Base-by-base conservation (phyloP, 768 basidiomycete genomes). In the Cytidiella melzeri region DNA sequence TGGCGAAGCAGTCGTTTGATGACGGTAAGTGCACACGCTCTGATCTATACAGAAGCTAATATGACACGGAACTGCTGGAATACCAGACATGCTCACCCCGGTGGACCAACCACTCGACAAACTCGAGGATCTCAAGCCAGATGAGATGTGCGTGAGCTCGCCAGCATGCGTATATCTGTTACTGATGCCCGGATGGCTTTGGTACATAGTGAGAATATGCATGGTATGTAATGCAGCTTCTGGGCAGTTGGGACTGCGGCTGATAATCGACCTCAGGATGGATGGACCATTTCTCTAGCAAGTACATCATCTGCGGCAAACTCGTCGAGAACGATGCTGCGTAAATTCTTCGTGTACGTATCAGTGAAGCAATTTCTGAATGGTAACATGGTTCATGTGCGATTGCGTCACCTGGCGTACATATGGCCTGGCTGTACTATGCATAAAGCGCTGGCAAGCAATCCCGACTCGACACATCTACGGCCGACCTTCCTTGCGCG, bases 1-100 rank as follows among this genome's bases (percentile, higher is more conserved):
- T 98, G 89, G 95, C 95, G 5, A 96, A 94, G 68, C 94, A 97
- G 69, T 95, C 92, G 2, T 97, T 96, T 56, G 94, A 94, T 44
- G 25, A 72, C n/a, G 91, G 93, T 91, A 60, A 45, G 85, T 42
- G 20, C 47, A 25, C 2, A 48, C 34, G 39, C 44, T 26, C 23
- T 1, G 13, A 15, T 23, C 4, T 10, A 10, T 18, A 34, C 10
- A 13, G 48, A 23, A 23, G 3, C 13, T 43, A 12, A 25, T 15
- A 38, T 57, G 50, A 38, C 45, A 46, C 10, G 43, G 41, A 41
- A 25, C 45, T 26, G 18, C 9, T 34, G n/a, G n/a, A n/a, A 44
- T 18, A 34, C 21, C 61, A 87, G 94, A 92, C 43, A 95, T 96
- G 90, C 75, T 97, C 51, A 93, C 91, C 0, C 81, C 90, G 0